phyloP scores from a whole-genome alignment of 75 land plant species.

The Cunninghamia lanceolata region DNA sequence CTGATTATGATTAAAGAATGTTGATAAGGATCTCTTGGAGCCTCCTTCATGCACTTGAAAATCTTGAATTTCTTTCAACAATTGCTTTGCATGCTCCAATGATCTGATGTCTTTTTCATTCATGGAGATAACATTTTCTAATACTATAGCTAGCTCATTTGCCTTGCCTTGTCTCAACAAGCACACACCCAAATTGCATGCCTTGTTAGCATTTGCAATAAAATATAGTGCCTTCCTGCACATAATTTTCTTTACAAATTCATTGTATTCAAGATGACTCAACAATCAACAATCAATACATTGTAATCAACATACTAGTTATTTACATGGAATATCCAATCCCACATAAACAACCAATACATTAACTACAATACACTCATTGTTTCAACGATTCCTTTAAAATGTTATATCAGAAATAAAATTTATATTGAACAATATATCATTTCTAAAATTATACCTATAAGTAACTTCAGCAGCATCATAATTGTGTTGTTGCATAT shows the following conservation, averaged over 20 bases:
- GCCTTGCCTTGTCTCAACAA: conserved; percentile 23
- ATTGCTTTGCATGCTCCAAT: background rate
- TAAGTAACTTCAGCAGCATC: conserved; percentile 45
- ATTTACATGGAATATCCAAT: no score
- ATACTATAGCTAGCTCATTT: conserved; percentile 1
- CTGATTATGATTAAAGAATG: background rate
- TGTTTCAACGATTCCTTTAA: background rate
- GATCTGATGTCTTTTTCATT: background rate
- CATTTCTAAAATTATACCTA: background rate
- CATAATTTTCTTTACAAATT: background rate
- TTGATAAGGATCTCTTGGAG: background rate
- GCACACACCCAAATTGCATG: conserved; percentile 21
- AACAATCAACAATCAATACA: no score
- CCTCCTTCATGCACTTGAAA: background rate
- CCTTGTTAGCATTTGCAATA: conserved; percentile 19
- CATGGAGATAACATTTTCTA: background rate
- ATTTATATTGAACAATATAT: background rate
- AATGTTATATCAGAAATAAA: background rate
- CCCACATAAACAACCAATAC: no score
- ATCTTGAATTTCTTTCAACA: background rate
- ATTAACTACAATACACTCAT: no score
- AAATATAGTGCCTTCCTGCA: conserved; percentile 15
- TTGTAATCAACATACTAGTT: no score
- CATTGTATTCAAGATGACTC: background rate
- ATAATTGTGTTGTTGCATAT: conserved; percentile 45